Base-by-base conservation (phyloP, 2,329 filamentous ascomycete species). In the Diaporthe citrichinensis region DNA sequence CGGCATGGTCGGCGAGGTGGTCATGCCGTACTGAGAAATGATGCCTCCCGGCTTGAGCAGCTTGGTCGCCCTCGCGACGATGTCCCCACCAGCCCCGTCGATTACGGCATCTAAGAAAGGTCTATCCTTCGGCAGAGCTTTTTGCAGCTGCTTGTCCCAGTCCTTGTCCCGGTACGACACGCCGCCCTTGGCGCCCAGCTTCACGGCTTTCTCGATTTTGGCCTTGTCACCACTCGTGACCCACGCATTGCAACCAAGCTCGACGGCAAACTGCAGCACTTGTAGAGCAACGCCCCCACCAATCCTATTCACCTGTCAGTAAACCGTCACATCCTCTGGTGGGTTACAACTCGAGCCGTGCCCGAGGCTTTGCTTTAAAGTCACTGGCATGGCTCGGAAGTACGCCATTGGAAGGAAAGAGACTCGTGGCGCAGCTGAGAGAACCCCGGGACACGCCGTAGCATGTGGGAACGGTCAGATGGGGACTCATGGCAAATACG, bases 1-100 rank as follows among this genome's bases (percentile, higher is more conserved):
- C 71, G 94, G 92, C 93, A 98, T 96, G 85, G 93, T 95, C 1
- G 96, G 96, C 0, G 88, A 87, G 3, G 94, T 86, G 0, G 96
- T 98, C 96, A 98, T 98, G 76, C 97, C 96, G 83, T 98, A 98
- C 79, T 93, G 88, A 2, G 92, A 90, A 76, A 98, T 93, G n/a
- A 96, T 89, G 73, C 96, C 97, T 8, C 97, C 96, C 1, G 90
- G 84, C 90, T 95, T 96, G 71, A 98, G 86, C 71, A 98, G 81
- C 81, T 87, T 92, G 62, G 88, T 86, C 1, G 91, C 90, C 82
- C 92, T 93, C 51, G 88, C 86, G n/a, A 98, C 90, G 58, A 98
- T 88, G 84, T 97, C 93, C 1, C 95, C 96, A 4, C 96, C 96
- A 0, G 96, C 96, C 2, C 97, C 96, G 84, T 98, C 97, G 78